Percentiles rank a stretch among this genome's conserved stretches.
These are phyloP conservation scores for Blastobotrys aristatus DNA, from an alignment of 1,139 yeast genomes.

Conservation along the genomic window DNA sequence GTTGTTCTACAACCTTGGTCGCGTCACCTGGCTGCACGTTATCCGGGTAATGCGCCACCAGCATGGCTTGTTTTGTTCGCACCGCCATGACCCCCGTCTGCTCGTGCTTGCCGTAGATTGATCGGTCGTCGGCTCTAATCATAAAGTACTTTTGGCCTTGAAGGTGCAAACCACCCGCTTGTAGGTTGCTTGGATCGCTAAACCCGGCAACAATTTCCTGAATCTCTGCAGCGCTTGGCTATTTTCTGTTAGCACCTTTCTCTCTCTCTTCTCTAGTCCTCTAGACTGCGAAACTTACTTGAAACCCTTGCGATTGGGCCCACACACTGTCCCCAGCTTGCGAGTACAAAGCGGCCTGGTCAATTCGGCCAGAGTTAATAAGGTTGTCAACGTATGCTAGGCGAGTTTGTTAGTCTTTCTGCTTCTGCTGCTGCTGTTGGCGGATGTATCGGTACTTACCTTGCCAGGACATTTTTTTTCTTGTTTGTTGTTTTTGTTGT, in stretches of 20 bases:
- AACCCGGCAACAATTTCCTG: conserved; percentile 71
- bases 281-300: conserved; percentile 39
- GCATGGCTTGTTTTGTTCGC: conserved; percentile 86
- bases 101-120: conserved; percentile 87
- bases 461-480: conserved; percentile 12
- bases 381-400: conserved; percentile 91
- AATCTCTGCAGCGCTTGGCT: conserved; percentile 57
- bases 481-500: not conserved
- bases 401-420: conserved; percentile 7
- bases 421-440: too few relatives aligned
- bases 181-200: conserved; percentile 71
- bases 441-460: conserved; percentile 4
- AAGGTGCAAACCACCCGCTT: conserved; percentile 79
- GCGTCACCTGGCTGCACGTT: conserved; percentile 94
- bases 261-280: too few relatives aligned
- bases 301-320: conserved; percentile 78
- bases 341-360: conserved; percentile 88
- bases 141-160: conserved; percentile 84
- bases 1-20: conserved; percentile 85
- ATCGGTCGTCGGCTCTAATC: conserved; percentile 85
- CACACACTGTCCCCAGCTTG: conserved; percentile 92
- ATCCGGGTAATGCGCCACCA: conserved; percentile 78
- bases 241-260: conserved; percentile 7
- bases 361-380: conserved; percentile 77
- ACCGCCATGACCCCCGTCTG: conserved; percentile 87